phyloP scores from a whole-genome alignment of 345 rosid genomes.

The Ricinus communis region DNA sequence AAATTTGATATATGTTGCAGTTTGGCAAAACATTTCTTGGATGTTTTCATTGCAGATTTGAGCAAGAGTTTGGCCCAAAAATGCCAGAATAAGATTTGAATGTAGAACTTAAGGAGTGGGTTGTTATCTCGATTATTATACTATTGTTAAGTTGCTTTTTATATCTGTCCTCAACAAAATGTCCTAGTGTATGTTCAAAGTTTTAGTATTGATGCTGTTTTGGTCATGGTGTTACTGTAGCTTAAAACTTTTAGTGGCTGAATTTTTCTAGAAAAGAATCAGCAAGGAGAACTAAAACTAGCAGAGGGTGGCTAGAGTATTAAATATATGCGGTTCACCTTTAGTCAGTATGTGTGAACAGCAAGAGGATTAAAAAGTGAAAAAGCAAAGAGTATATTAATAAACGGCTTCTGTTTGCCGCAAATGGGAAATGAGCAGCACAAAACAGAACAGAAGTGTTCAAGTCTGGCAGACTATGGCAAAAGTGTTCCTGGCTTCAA shows the following conservation, averaged over 20 bases:
- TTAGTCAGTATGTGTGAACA: too few relatives aligned
- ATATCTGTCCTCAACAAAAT: background rate
- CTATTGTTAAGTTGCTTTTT: background rate
- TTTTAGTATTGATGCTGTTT: background rate
- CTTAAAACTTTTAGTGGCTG: background rate
- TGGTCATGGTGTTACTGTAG: background rate
- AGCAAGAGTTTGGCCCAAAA: constrained; percentile 1
- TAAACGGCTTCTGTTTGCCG: constrained; percentile 10
- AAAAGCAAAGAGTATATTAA: background rate
- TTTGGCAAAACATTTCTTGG: constrained; percentile 10
- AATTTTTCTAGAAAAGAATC: background rate
- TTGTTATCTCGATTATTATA: background rate
- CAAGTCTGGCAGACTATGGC: background rate
- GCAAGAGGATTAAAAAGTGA: background rate
- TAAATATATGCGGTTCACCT: background rate
- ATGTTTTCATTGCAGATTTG: constrained; percentile 5
- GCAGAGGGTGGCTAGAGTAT: too few relatives aligned
- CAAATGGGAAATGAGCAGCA: background rate
- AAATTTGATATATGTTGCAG: background rate
- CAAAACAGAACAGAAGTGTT: background rate
- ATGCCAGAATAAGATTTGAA: constrained; percentile 14
- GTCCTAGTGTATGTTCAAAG: background rate
- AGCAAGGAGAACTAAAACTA: background rate
- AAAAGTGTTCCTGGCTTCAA: background rate
- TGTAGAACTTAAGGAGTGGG: background rate